A percentile compares a stretch with the other conserved stretches of the same genome.
Conservation (phyloP, 169 alveolate genomes). For the Cystoisospora suis region DNA sequence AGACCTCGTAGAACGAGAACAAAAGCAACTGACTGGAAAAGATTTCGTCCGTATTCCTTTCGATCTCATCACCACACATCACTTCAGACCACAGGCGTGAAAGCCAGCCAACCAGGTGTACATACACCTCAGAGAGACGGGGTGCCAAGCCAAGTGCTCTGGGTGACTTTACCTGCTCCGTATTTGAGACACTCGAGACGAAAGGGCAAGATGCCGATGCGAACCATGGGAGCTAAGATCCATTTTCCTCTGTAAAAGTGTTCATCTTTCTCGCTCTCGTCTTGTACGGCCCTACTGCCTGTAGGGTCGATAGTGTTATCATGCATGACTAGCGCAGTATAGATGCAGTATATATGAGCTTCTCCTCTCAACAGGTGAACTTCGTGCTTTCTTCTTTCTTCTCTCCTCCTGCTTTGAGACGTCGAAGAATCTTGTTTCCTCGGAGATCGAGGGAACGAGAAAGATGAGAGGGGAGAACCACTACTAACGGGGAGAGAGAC, state of each 20-base stretch:
- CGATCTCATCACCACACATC: too few species aligned
- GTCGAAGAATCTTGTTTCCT: neutral
- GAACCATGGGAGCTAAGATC: constrained; percentile 70
- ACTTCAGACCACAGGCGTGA: too few species aligned
- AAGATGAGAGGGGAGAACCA: neutral
- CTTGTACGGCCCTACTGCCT: neutral
- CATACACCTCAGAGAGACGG: neutral
- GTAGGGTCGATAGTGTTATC: too few species aligned
- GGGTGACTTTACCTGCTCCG: constrained; percentile 65
- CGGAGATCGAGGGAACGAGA: neutral
- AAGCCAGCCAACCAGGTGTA: neutral
- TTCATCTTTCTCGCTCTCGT: too few species aligned
- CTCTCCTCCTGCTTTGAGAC: neutral
- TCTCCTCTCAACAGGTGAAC: neutral
- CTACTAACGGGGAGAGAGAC: too few species aligned
- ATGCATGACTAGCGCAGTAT: neutral
- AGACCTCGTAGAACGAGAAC: too few species aligned
- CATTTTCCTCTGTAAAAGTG: constrained; percentile 28
- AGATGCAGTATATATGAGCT: neutral
- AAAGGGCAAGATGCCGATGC: constrained; percentile 66
- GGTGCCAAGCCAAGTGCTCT: neutral
- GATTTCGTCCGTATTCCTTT: too few species aligned
- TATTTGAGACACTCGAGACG: constrained; percentile 68
- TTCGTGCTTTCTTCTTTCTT: too few species aligned
- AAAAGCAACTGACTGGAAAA: too few species aligned